Evolutionary conservation across 768 basidiomycete species (phyloP).

Genomic region (Suillus bovinus): DNA sequence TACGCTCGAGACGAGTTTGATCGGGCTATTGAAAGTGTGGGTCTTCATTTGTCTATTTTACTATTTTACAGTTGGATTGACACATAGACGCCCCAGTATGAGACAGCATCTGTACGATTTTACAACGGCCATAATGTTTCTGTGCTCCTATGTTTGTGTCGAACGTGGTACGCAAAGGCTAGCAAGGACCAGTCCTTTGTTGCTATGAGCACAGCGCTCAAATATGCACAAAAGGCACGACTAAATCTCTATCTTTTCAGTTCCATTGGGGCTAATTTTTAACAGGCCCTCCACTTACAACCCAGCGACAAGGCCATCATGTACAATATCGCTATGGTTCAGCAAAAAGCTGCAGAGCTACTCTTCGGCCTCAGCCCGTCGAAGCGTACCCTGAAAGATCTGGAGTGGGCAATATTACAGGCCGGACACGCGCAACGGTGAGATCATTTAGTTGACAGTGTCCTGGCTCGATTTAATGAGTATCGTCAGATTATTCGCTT

Average conservation of each 20-base stretch:
- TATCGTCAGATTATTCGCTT: constrained; percentile 69
- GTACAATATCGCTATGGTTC: constrained; percentile 98
- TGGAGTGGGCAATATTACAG: constrained; percentile 75
- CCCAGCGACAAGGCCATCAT: constrained; percentile 87
- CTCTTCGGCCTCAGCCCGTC: constrained; percentile 69
- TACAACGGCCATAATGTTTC: constrained; percentile 73
- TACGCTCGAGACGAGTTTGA: constrained; percentile 94
- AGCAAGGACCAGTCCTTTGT: constrained; percentile 83
- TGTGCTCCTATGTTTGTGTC: constrained; percentile 80
- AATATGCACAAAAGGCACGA: constrained; percentile 74
- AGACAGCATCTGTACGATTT: constrained; percentile 82
- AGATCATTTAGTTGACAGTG: constrained; percentile 16
- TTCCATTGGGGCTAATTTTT: constrained; percentile 7
- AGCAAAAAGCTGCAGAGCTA: constrained; percentile 94
- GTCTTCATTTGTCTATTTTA: constrained; percentile 24
- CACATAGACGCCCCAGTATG: constrained; percentile 59
- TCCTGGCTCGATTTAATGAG: constrained; percentile 2
- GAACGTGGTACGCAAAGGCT: constrained; percentile 94
- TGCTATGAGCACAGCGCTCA: constrained; percentile 82
- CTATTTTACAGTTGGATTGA: neutral
- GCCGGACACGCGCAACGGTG: constrained; percentile 88
- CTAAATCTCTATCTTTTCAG: constrained; percentile 15
- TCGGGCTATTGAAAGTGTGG: constrained; percentile 91
- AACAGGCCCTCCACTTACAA: constrained; percentile 79
- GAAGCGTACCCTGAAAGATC: constrained; percentile 80